Evolutionary conservation across 1,284 basidiomycete species (phyloP).

Genomic region (Pterulicium gracile): DNA sequence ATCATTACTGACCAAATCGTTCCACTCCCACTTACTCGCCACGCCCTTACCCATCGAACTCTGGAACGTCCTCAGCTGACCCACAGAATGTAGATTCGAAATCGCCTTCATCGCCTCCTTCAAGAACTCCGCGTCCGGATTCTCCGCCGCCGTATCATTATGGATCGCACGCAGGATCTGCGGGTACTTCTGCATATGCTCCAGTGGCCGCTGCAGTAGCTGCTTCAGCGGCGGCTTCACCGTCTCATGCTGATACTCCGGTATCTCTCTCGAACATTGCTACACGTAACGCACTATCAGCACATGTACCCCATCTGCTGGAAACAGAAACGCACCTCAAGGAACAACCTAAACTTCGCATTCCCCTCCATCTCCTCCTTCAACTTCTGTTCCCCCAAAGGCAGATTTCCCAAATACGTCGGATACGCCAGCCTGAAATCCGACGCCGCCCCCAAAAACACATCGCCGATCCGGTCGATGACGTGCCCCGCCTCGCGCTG

Average conservation of each 20-base stretch:
- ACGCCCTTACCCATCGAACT: constrained; percentile 71
- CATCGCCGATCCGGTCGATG: constrained; percentile 81
- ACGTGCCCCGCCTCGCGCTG: constrained; percentile 83
- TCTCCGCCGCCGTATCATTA: constrained; percentile 65
- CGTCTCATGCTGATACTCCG: constrained; percentile 55
- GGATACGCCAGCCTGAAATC: constrained; percentile 86
- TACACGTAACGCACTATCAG: too few relatives aligned
- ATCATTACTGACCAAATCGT: constrained; percentile 71
- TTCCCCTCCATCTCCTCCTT: constrained; percentile 81
- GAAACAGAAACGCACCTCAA: constrained; percentile 53
- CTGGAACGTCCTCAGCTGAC: constrained; percentile 80
- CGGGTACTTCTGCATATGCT: constrained; percentile 87
- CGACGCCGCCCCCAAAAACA: constrained; percentile 81
- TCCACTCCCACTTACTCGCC: constrained; percentile 77
- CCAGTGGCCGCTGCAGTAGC: constrained; percentile 78
- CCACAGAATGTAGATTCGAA: constrained; percentile 64
- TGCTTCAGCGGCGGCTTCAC: constrained; percentile 81
- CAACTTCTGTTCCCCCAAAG: constrained; percentile 77
- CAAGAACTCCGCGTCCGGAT: constrained; percentile 75
- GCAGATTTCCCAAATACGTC: constrained; percentile 76
- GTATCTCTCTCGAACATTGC: constrained; percentile 45
- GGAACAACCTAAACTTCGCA: constrained; percentile 72
- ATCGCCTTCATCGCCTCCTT: constrained; percentile 68
- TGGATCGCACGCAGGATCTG: constrained; percentile 81
- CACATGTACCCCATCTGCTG: background rate